Evolutionary conservation across 768 basidiomycete species (phyloP).

Genomic region (Tylopilus subfusipes): DNA sequence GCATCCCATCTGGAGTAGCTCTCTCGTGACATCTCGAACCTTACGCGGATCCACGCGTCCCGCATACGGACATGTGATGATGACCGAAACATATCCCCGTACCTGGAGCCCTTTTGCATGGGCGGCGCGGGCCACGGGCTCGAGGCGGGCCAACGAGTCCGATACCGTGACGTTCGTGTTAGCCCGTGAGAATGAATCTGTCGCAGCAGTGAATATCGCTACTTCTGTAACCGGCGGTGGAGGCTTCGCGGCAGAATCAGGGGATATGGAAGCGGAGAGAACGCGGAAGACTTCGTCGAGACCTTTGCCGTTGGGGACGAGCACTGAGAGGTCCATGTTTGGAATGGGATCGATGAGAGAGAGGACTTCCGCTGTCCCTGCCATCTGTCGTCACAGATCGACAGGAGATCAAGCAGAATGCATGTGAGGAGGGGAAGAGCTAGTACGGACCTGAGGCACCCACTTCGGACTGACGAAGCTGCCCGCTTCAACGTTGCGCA

Average conservation of each 20-base stretch:
- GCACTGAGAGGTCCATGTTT: slow-evolving; percentile 69
- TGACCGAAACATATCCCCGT: slow-evolving; percentile 82
- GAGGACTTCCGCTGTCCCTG: slow-evolving; percentile 76
- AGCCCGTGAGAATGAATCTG: slow-evolving; percentile 80
- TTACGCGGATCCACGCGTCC: slow-evolving; percentile 62
- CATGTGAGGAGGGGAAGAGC: background rate
- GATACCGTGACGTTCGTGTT: slow-evolving; percentile 77
- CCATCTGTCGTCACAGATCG: slow-evolving; percentile 59
- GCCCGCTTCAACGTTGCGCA: slow-evolving; percentile 73
- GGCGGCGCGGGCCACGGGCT: slow-evolving; percentile 60
- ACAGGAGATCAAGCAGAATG: background rate
- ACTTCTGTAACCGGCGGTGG: slow-evolving; percentile 74
- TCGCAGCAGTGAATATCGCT: slow-evolving; percentile 84
- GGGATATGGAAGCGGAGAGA: slow-evolving; percentile 34
- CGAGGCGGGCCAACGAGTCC: slow-evolving; percentile 65
- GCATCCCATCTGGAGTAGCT: slow-evolving; percentile 84
- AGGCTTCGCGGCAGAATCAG: slow-evolving; percentile 27
- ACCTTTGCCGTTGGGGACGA: slow-evolving; percentile 78
- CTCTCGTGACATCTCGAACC: slow-evolving; percentile 68
- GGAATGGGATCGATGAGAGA: slow-evolving; percentile 49
- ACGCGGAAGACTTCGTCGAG: slow-evolving; percentile 64
- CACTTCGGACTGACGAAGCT: slow-evolving; percentile 93
- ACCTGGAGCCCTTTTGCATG: slow-evolving; percentile 61
- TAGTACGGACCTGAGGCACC: slow-evolving; percentile 77
- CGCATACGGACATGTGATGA: slow-evolving; percentile 83